Percentiles rank a stretch among this genome's conserved stretches.
Conservation (phyloP, 768 basidiomycete genomes). For the Cystofilobasidium ferigula region DNA sequence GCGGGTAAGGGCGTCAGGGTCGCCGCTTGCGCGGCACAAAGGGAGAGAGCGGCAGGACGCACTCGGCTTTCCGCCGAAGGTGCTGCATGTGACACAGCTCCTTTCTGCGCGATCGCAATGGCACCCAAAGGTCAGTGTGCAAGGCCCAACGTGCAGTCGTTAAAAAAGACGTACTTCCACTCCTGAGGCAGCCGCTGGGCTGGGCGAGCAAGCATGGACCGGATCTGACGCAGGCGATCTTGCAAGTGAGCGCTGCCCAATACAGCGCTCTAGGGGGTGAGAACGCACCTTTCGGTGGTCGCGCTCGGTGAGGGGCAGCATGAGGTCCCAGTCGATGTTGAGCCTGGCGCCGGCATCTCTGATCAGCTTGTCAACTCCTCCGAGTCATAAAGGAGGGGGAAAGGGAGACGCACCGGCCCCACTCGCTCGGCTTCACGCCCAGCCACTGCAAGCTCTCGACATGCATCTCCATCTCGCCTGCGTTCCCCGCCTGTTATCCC, state of each 20-base stretch:
- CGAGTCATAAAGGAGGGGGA: background rate
- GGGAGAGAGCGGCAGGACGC: background rate
- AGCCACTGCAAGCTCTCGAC: conserved; percentile 65
- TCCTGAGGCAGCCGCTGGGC: background rate
- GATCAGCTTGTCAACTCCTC: background rate
- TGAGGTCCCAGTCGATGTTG: conserved; percentile 15
- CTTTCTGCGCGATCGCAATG: background rate
- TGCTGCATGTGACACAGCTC: conserved; percentile 24
- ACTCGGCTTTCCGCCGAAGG: conserved; percentile 19
- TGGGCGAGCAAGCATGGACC: conserved; percentile 10
- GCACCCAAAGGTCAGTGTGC: background rate
- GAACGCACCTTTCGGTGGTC: conserved; percentile 7
- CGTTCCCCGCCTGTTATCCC: background rate
- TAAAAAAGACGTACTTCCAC: conserved; percentile 13
- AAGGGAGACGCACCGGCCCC: conserved; percentile 47
- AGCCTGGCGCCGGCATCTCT: conserved; percentile 1
- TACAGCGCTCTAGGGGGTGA: background rate
- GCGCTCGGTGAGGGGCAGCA: conserved; percentile 9
- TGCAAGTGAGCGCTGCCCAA: background rate
- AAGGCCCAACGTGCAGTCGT: background rate
- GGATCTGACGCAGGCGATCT: background rate
- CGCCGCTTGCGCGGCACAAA: background rate
- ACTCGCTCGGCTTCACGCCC: conserved; percentile 61
- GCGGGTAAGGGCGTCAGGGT: background rate
- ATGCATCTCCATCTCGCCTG: conserved; percentile 45